Evolutionary conservation across 257 asterid species (phyloP), one percentile per base, ranked within the genome.

Genomic region (Lantana camara): DNA sequence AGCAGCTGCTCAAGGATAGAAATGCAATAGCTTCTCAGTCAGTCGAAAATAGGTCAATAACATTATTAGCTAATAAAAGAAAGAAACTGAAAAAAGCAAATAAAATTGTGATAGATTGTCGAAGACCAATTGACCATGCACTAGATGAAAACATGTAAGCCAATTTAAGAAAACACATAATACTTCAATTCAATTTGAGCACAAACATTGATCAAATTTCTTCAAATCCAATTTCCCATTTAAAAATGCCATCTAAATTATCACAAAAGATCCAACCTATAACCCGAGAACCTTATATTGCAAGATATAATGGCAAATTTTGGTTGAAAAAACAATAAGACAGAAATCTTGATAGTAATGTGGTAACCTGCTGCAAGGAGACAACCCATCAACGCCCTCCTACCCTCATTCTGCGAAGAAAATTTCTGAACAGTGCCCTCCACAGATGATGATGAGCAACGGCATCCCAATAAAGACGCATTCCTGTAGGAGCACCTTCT

Each of bases 371-470:
- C 79, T 58, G 85, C 82, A 70, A 92, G 75, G 50, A 92, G 70
- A 76, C 71, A 89, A n/a, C 83, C 85, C 81, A 80, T 70, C n/a
- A 89, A 49, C 5, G 78, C 83, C 87, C 97, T 85, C 73, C 96
- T 85, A 49, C 94, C 87, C 44, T 80, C 84, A 20, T 56, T 60
- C 67, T 62, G 75, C 71, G 44, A 17, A 30, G 71, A 13, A 12
- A 32, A 4, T 13, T 62, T 53, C 16, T 53, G 67, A 47, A n/a
- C 71, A 40, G 71, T 27, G 40, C 32, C 75, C 58, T 78, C 81
- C 9, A 60, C 50, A 41, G 87, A 68, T 7, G 86, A 50, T 19
- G 86, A 74, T 27, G 88, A 79, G 68, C 95, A 88, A 27, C 65
- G 81, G 77, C 86, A 77, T 55, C 76, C 52, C 19, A 66, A 69